Base-by-base conservation (phyloP, 495 filamentous ascomycete genomes). In the Annulohypoxylon nitens region DNA sequence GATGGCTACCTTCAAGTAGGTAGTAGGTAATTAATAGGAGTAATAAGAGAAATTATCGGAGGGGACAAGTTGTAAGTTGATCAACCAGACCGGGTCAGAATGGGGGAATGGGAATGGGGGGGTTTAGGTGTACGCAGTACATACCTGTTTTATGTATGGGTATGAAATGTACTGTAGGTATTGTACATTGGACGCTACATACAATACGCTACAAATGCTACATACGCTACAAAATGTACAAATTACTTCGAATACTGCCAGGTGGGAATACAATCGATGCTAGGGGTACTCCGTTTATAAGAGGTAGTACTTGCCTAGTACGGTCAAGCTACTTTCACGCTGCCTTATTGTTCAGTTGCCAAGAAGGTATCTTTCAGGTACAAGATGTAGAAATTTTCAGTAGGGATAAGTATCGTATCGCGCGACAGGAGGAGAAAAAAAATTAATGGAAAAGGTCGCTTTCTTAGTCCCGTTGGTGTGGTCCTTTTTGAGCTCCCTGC, bases 31-130 rank as follows among this genome's bases (percentile, higher is more conserved):
- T 78, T 77, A 76, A 71, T 75, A 76, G 71, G 74, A 71, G 73
- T 72, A 76, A 76, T 73, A 78, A 75, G 76, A 78, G 76, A 78
- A 78, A 78, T 77, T 78, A 77, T 78, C 76, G 76, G 76, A 76
- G 71, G 71, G 71, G 71, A 74, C 67, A 70, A 70, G 62, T 63
- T 67, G 71, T 70, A 4, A 70, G 71, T 66, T 67, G 71, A 74
- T 74, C 76, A 78, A 74, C 74, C 67, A 70, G 71, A 74, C 70
- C 74, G 69, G 71, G 74, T 74, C 66, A 66, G 64, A 64, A 76
- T 76, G 74, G 76, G 51, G 73, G 64, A 67, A 66, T 47, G 67
- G 73, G 70, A 59, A 66, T 53, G 67, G 34, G 26, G 47, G 43
- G 26, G 53, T 11, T 20, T 61, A 74, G 71, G 66, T 64, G 64